These are phyloP conservation scores for Bipolaris zeicola DNA, from an alignment of 2,329 filamentous ascomycete genomes.

Conservation along the genomic window DNA sequence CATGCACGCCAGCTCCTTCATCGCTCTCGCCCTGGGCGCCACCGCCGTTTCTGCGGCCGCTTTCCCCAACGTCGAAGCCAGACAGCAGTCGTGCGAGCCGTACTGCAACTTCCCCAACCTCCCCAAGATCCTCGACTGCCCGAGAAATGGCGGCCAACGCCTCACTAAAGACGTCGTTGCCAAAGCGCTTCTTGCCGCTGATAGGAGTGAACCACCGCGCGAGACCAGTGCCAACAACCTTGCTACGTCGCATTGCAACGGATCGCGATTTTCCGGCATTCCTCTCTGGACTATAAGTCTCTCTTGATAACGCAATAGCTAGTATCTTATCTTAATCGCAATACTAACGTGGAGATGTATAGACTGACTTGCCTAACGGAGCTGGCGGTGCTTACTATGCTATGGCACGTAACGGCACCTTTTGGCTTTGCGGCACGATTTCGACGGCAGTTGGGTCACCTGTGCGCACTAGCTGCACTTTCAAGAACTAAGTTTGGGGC, in stretches of 20 bases:
- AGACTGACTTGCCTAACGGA: too few species aligned
- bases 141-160: not conserved
- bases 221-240: not conserved
- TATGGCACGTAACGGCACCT: too few species aligned
- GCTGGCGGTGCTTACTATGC: too few species aligned
- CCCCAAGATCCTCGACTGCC: not conserved
- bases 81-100: not conserved
- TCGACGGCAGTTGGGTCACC: too few species aligned
- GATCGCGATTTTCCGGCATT: not conserved
- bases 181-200: not conserved
- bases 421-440: too few species aligned
- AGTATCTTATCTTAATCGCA: too few species aligned
- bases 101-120: not conserved
- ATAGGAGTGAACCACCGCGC: not conserved
- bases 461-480: too few species aligned
- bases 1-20: slow-evolving; percentile 10
- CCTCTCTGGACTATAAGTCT: slow-evolving; percentile 3
- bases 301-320: not conserved
- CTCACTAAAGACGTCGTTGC: not conserved
- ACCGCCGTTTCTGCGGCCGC: slow-evolving; percentile 1
- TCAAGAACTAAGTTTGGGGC: too few species aligned
- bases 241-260: not conserved
- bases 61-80: too few species aligned
- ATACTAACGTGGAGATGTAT: too few species aligned
- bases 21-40: slow-evolving; percentile 10